Evolutionary conservation across 768 basidiomycete species (phyloP), one percentile per base, ranked within the genome.

Genomic region (Phanerochaete sordida): DNA sequence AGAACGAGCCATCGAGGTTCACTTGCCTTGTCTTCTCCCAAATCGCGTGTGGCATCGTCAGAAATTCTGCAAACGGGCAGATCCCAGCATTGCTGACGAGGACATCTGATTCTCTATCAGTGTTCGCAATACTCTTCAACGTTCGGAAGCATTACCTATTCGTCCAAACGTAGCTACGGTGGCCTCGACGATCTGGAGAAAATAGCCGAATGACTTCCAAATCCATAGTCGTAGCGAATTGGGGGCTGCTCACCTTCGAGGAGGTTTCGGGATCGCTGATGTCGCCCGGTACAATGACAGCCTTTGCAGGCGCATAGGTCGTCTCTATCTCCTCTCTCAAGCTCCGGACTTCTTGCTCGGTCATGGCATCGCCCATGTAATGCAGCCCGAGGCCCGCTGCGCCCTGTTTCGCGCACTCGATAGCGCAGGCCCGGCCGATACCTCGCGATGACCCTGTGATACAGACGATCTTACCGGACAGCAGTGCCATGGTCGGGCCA

Each of bases 1-100:
- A 91, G 75, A 90, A 91, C 0, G 87, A 82, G 1, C 89, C 89
- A 67, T 91, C 87, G 26, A 91, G 77, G 67, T 91, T 91, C 53
- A 91, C 87, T 64, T 82, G 79, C 15, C 86, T 82, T 2, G 86
- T 87, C 45, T 79, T 74, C 63, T 85, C 82, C 84, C 85, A 90
- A 15, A 82, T 81, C 69, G 76, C 68, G 73, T 76, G 77, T 1
- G 87, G 84, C 82, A 90, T 86, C 16, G 82, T 82, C 65, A 91
- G 75, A 71, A 91, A 89, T 43, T 87, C 83, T 39, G 86, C 81
- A 72, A 91, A 91, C 1, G 89, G 88, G 69, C 90, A 91, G 62
- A 91, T 90, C 13, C 90, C 80, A 1, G 81, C 82, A 68, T 81
- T 82, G 67, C 77, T 80, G 58, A 82, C 77, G n/a, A 82, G 74